phyloP scores from a whole-genome alignment of 768 basidiomycete species.

The Hortiboletus campestris region DNA sequence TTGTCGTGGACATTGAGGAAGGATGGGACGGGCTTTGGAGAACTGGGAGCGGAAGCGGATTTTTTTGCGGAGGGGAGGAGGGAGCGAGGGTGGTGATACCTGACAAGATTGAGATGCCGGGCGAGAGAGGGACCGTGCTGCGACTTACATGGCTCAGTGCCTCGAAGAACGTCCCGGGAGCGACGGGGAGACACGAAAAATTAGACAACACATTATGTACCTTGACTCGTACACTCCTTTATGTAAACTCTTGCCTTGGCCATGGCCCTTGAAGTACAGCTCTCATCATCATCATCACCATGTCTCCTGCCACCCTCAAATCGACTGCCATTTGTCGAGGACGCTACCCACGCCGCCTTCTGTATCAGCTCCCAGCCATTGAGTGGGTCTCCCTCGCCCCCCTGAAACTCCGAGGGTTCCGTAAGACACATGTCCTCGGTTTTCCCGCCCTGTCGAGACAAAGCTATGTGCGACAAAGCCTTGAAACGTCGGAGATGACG shows the following conservation, averaged over 20 bases:
- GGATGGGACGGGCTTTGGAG: slow-evolving; percentile 12
- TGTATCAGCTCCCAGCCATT: neutral
- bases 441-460: slow-evolving; percentile 1
- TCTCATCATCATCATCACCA: slow-evolving; percentile 4
- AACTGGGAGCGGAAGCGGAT: slow-evolving; percentile 28
- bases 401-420: neutral
- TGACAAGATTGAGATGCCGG: neutral
- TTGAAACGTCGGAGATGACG: slow-evolving; percentile 18
- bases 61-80: slow-evolving; percentile 25
- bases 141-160: slow-evolving; percentile 25
- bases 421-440: slow-evolving; percentile 18
- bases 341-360: neutral
- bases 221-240: slow-evolving; percentile 11
- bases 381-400: neutral
- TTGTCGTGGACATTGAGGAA: slow-evolving; percentile 32
- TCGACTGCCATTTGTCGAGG: neutral
- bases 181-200: slow-evolving; percentile 5
- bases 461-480: slow-evolving; percentile 13
- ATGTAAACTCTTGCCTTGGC: slow-evolving; percentile 30
- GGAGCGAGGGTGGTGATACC: slow-evolving; percentile 22
- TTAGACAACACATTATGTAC: slow-evolving; percentile 21
- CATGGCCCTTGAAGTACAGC: slow-evolving; percentile 12
- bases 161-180: neutral
- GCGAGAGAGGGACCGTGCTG: neutral
- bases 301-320: neutral